Evolutionary conservation across 2,329 filamentous ascomycete genomes (phyloP).

Genomic region (Cladosporium sp.): DNA sequence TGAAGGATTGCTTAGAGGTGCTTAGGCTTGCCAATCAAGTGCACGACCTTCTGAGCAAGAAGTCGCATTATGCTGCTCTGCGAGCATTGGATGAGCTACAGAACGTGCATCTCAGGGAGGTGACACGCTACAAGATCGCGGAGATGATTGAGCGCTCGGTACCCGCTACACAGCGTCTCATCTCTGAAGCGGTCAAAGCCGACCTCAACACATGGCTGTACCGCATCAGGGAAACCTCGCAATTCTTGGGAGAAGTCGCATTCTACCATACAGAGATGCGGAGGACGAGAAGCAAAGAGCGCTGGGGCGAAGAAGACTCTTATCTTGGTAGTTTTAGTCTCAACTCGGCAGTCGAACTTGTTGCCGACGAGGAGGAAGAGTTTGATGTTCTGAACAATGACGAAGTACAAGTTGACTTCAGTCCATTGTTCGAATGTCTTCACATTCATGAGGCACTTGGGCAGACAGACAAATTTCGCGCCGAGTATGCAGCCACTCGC

Average conservation of each 20-base stretch:
- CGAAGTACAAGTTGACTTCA: conserved; percentile 90
- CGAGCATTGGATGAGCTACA: conserved; percentile 93
- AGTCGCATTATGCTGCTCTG: conserved; percentile 92
- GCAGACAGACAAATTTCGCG: conserved; percentile 83
- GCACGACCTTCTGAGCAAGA: conserved; percentile 83
- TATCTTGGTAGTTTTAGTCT: conserved; percentile 81
- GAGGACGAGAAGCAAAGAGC: conserved; percentile 74
- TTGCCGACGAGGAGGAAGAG: conserved; percentile 91
- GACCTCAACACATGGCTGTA: conserved; percentile 97
- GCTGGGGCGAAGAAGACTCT: conserved; percentile 64
- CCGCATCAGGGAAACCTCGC: conserved; percentile 89
- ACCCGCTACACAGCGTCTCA: conserved; percentile 83
- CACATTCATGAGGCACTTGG: conserved; percentile 95
- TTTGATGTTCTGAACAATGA: conserved; percentile 95
- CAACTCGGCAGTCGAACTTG: conserved; percentile 92
- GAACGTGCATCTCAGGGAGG: conserved; percentile 91
- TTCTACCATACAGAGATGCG: conserved; percentile 94
- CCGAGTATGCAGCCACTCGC: conserved; percentile 87
- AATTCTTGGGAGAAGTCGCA: conserved; percentile 91
- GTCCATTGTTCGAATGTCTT: conserved; percentile 86
- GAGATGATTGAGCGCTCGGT: conserved; percentile 96
- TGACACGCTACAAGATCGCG: conserved; percentile 90
- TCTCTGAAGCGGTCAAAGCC: conserved; percentile 94
- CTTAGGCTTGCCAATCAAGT: conserved; percentile 89
- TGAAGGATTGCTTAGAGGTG: conserved; percentile 89